phyloP scores from a whole-genome alignment of 2,329 filamentous ascomycete species.

The Aureobasidium pullulans region DNA sequence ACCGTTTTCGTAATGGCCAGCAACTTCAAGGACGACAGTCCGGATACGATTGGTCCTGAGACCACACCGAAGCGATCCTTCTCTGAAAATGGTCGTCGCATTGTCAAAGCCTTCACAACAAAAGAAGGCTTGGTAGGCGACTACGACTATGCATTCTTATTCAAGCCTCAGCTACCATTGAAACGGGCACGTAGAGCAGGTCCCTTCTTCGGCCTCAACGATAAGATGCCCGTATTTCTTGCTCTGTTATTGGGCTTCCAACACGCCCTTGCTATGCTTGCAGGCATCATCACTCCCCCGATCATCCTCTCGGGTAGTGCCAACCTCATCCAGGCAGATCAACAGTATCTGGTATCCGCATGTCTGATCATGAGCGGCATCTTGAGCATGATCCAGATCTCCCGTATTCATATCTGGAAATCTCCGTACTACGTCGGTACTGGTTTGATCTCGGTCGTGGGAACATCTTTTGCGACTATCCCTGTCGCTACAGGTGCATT shows the following conservation, averaged over 20 bases:
- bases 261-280: constrained; percentile 67
- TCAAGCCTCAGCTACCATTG: constrained; percentile 76
- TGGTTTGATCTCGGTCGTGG: constrained; percentile 71
- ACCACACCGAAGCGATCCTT: constrained; percentile 34
- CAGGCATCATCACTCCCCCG: constrained; percentile 65
- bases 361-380: constrained; percentile 72
- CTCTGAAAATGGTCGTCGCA: constrained; percentile 33
- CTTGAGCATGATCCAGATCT: constrained; percentile 69
- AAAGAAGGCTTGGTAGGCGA: constrained; percentile 69
- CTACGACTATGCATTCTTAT: constrained; percentile 88
- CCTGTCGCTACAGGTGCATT: constrained; percentile 66
- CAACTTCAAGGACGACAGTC: constrained; percentile 32
- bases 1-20: neutral
- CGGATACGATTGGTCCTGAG: constrained; percentile 40
- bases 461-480: constrained; percentile 71
- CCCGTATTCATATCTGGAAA: constrained; percentile 62
- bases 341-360: constrained; percentile 73
- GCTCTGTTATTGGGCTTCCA: constrained; percentile 71
- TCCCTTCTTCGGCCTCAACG: constrained; percentile 79
- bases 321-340: constrained; percentile 52
- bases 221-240: constrained; percentile 67
- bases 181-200: constrained; percentile 52
- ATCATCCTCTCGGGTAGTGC: constrained; percentile 62
- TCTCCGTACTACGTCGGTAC: constrained; percentile 72
- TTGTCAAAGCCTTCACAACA: constrained; percentile 42